Conservation (phyloP, 495 filamentous ascomycete genomes). For the Tetracladium marchalianum region DNA sequence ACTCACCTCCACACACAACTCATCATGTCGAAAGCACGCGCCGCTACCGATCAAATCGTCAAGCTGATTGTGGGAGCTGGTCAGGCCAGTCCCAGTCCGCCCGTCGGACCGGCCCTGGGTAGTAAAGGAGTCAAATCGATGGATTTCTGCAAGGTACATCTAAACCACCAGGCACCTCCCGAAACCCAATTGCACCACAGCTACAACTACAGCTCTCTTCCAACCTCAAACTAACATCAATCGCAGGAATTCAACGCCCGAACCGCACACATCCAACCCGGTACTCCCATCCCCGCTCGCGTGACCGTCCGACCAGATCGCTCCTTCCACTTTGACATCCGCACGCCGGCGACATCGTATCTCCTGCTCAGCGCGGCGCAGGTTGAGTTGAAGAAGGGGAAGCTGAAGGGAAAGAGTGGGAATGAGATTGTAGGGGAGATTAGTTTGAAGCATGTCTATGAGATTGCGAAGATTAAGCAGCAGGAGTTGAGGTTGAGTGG, state of each 20-base stretch:
- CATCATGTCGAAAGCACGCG: slow-evolving; percentile 70
- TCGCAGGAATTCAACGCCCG: slow-evolving; percentile 87
- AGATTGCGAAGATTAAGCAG: slow-evolving; percentile 96
- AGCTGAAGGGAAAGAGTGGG: slow-evolving; percentile 68
- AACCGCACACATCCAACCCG: slow-evolving; percentile 72
- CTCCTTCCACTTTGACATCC: slow-evolving; percentile 84
- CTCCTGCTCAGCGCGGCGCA: slow-evolving; percentile 78
- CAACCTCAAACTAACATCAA: slow-evolving; percentile 4
- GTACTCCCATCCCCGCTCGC: slow-evolving; percentile 80
- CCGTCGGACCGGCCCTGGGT: slow-evolving; percentile 91
- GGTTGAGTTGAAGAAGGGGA: slow-evolving; percentile 57
- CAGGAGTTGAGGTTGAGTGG: slow-evolving; percentile 73
- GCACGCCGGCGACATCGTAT: slow-evolving; percentile 85
- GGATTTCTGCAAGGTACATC: slow-evolving; percentile 93
- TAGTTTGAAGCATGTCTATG: slow-evolving; percentile 91
- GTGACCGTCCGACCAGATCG: slow-evolving; percentile 91
- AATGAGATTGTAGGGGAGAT: slow-evolving; percentile 71
- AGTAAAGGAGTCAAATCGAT: slow-evolving; percentile 98
- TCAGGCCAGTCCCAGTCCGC: slow-evolving; percentile 93
- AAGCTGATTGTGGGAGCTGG: slow-evolving; percentile 97
- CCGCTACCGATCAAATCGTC: slow-evolving; percentile 75
- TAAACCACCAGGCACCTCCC: neutral
- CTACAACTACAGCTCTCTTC: slow-evolving; percentile 1
- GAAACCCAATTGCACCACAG: neutral
- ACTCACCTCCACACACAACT: neutral